phyloP scores from a whole-genome alignment of 2,329 filamentous ascomycete species.

The Ceratocystis cacaofunesta region DNA sequence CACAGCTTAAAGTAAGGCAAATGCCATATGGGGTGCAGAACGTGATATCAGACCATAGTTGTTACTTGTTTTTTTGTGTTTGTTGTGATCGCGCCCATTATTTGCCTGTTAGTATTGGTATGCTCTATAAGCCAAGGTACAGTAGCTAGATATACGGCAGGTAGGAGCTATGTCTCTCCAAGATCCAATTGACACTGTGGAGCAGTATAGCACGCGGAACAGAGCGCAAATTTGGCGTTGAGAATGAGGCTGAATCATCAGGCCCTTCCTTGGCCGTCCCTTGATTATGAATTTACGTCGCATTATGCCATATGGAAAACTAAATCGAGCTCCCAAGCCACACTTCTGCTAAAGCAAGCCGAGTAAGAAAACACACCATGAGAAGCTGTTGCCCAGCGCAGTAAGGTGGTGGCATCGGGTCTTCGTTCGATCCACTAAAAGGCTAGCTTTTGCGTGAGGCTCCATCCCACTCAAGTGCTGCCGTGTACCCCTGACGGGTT shows the following conservation, averaged over 20 bases:
- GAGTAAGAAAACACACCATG: too few species aligned
- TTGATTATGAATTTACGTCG: not conserved
- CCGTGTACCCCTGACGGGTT: not conserved
- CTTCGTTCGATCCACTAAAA: not conserved
- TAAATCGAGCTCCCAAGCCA: too few species aligned
- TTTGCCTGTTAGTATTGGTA: too few species aligned
- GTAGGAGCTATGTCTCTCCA: too few species aligned
- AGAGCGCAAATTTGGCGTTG: not conserved
- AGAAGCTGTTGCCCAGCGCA: too few species aligned
- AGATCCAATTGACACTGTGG: too few species aligned
- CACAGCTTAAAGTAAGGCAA: not conserved
- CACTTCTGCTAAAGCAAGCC: too few species aligned
- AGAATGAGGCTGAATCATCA: not conserved
- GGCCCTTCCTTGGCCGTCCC: not conserved
- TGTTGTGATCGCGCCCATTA: not conserved
- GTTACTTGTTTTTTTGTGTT: not conserved
- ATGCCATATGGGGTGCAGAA: not conserved
- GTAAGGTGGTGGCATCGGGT: not conserved
- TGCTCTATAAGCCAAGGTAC: too few species aligned
- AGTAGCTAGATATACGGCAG: too few species aligned
- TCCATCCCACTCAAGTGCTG: not conserved
- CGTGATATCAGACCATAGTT: not conserved
- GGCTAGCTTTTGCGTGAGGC: not conserved
- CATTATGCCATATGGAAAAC: too few species aligned
- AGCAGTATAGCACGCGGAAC: too few species aligned